Percentiles rank a stretch among this genome's conserved stretches.
Evolutionary conservation across 2,329 filamentous ascomycete species (phyloP).

Genomic region (Epichloe scottii): DNA sequence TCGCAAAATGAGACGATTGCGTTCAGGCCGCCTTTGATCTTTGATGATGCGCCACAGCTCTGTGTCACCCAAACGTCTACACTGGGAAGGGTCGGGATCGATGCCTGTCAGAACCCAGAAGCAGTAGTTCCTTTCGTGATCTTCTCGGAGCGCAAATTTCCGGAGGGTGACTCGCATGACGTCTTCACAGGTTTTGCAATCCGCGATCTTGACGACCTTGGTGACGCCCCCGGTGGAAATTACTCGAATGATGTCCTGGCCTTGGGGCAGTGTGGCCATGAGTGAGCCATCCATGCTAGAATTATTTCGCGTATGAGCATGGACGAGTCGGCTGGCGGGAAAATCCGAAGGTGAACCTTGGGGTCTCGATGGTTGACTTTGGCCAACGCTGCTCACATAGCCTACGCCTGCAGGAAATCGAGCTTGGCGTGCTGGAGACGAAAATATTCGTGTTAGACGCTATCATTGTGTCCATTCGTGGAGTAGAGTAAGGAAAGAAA

Average conservation of each 20-base stretch:
- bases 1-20: constrained; percentile 79
- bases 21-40: constrained; percentile 70
- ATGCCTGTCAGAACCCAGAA: constrained; percentile 86
- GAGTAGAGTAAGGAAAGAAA: constrained; percentile 41
- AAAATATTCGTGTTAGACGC: constrained; percentile 32
- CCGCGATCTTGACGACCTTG: constrained; percentile 86
- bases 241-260: constrained; percentile 82
- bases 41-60: constrained; percentile 88
- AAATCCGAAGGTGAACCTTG: constrained; percentile 36
- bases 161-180: constrained; percentile 80
- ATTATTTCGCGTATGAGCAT: constrained; percentile 62
- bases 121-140: constrained; percentile 89
- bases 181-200: constrained; percentile 83
- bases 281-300: constrained; percentile 77
- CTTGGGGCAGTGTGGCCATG: constrained; percentile 72
- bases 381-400: constrained; percentile 34
- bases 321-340: constrained; percentile 49
- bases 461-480: constrained; percentile 30
- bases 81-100: constrained; percentile 70
- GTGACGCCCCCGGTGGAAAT: constrained; percentile 87
- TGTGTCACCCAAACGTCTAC: constrained; percentile 69
- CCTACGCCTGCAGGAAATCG: constrained; percentile 44
- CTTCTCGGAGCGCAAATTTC: constrained; percentile 79
- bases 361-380: constrained; percentile 19
- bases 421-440: constrained; percentile 30